Conservation (phyloP, 352 stramenopile genomes). For the Globisporangium solare region DNA sequence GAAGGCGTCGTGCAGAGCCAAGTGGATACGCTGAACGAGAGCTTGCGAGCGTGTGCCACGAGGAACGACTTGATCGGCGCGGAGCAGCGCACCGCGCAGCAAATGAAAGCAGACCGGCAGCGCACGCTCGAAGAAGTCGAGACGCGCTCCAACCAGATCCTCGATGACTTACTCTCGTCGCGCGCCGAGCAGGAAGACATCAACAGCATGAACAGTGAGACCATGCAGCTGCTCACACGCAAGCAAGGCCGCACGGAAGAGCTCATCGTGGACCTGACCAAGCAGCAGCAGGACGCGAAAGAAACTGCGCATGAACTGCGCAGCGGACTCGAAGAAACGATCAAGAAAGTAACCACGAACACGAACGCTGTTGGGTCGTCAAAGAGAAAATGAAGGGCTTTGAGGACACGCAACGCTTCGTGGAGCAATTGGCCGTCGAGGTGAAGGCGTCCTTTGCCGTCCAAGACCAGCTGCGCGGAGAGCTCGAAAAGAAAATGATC, state of each 20-base stretch:
- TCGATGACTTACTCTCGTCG: constrained; percentile 56
- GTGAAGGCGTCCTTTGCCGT: constrained; percentile 32
- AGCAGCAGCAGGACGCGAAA: constrained; percentile 37
- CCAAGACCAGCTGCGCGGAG: constrained; percentile 37
- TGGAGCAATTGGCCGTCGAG: constrained; percentile 34
- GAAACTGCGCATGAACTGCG: constrained; percentile 34
- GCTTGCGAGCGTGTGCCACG: constrained; percentile 63
- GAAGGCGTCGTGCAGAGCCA: constrained; percentile 62
- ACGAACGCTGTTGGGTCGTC: constrained; percentile 28
- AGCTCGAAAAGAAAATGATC: constrained; percentile 45
- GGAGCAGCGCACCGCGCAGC: constrained; percentile 68
- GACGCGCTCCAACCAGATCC: constrained; percentile 52
- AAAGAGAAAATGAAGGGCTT: constrained; percentile 54
- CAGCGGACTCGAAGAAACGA: constrained; percentile 47
- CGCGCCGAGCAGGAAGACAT: constrained; percentile 77
- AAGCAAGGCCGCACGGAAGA: constrained; percentile 56
- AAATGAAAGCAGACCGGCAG: constrained; percentile 65
- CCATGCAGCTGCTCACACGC: constrained; percentile 41
- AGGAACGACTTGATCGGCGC: constrained; percentile 71
- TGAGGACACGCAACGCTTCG: constrained; percentile 47
- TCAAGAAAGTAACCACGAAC: constrained; percentile 42
- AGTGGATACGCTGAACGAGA: constrained; percentile 79
- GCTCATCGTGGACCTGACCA: constrained; percentile 49
- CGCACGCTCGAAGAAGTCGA: constrained; percentile 59
- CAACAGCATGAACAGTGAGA: constrained; percentile 72